Conservation (phyloP, 2,329 filamentous ascomycete species). For the Colletotrichum chlorophyti region DNA sequence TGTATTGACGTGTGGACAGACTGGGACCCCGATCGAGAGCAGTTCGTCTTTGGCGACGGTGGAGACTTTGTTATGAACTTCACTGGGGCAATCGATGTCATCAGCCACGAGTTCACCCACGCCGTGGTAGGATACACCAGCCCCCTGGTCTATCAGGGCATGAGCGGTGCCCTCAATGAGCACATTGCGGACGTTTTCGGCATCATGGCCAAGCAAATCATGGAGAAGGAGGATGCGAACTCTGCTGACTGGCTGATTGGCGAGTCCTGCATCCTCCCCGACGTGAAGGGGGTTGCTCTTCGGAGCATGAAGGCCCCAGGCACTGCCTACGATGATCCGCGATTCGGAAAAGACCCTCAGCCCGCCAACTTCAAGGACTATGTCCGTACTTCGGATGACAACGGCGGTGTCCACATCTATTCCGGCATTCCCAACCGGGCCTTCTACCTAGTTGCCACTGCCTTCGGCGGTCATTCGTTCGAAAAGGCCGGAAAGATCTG, state of each 20-base stretch:
- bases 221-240: slow-evolving; percentile 50
- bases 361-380: slow-evolving; percentile 54
- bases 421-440: slow-evolving; percentile 65
- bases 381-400: slow-evolving; percentile 48
- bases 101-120: slow-evolving; percentile 64
- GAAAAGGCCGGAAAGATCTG: slow-evolving; percentile 60
- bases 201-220: slow-evolving; percentile 63
- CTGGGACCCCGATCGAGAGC: slow-evolving; percentile 55
- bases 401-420: slow-evolving; percentile 61
- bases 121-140: slow-evolving; percentile 59
- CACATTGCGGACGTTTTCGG: slow-evolving; percentile 63
- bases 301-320: slow-evolving; percentile 62
- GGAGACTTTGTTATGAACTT: slow-evolving; percentile 59
- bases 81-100: slow-evolving; percentile 59
- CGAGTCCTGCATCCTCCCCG: slow-evolving; percentile 57
- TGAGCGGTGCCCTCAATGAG: slow-evolving; percentile 63
- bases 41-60: slow-evolving; percentile 65
- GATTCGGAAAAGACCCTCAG: slow-evolving; percentile 61
- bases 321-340: slow-evolving; percentile 58
- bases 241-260: slow-evolving; percentile 62
- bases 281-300: slow-evolving; percentile 57
- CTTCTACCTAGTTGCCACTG: slow-evolving; percentile 56
- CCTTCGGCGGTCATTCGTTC: slow-evolving; percentile 60
- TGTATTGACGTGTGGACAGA: too few species aligned
- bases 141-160: slow-evolving; percentile 56